Base-by-base conservation (phyloP, 441 rosid genomes). In the Jatropha multifida region DNA sequence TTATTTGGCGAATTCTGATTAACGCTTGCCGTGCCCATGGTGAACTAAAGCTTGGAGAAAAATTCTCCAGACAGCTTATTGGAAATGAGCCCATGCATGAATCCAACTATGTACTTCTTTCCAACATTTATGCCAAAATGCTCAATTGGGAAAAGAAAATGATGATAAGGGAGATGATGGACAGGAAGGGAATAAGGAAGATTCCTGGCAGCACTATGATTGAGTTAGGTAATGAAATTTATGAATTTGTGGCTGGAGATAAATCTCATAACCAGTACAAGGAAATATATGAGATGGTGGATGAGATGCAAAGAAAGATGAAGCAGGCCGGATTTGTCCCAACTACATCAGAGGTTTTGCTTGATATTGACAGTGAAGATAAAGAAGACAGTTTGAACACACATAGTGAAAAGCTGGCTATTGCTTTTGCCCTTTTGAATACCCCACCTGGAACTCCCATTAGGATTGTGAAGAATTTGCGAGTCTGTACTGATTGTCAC, bases 141-240 rank as follows among this genome's bases (percentile, higher is more conserved):
- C 78, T 75, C 2, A 76, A 76, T n/a, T 89, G 93, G 90, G 90
- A 86, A 55, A 85, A 84, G 85, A 89, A 89, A 80, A 87, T 80
- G 65, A 77, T 73, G 58, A 77, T 85, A 44, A 83, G 93, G 78
- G 88, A 86, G 83, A 78, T 65, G 67, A 87, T 87, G 90, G 86
- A 86, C 69, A 64, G 64, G 76, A 86, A 72, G 56, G 89, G 90
- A 40, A 80, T 89, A 80, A 82, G 63, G 59, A 87, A 89, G 81
- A 74, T 79, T 62, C 87, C 88, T 2, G 89, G 90, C 7, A 87
- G 88, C 76, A 86, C 89, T 26, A 79, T 83, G 88, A 80, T 86
- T 14, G 88, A 87, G 79, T 69, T 89, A 32, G 83, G 84, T 61
- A 78, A 79, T 51, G 81, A 79, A 68, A 84, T 87, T 40, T 86